phyloP scores from a whole-genome alignment of 495 filamentous ascomycete genomes.

The Lindgomyces ingoldianus region DNA sequence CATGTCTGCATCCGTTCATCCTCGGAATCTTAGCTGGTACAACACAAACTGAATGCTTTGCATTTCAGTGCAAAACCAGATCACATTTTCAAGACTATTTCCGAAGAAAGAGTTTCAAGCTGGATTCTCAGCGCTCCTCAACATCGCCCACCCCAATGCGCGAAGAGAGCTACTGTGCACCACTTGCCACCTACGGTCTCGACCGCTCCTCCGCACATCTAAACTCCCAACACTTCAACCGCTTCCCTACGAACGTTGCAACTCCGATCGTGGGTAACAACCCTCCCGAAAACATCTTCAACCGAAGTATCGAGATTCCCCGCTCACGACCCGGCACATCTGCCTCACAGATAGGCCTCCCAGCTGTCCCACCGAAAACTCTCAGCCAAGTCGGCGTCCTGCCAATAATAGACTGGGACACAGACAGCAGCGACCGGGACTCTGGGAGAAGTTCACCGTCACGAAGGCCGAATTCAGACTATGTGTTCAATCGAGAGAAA shows the following conservation, averaged over 20 bases:
- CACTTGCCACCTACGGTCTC: constrained; percentile 31
- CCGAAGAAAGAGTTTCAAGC: not conserved
- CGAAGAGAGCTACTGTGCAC: constrained; percentile 20
- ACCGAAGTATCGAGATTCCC: constrained; percentile 16
- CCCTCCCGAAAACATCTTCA: constrained; percentile 27
- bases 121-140: constrained; percentile 13
- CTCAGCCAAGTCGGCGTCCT: constrained; percentile 22
- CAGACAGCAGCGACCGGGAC: constrained; percentile 25
- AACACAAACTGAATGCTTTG: constrained; percentile 11
- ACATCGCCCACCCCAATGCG: constrained; percentile 17
- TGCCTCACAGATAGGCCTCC: not conserved
- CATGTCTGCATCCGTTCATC: constrained; percentile 31
- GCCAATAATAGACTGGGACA: constrained; percentile 30
- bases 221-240: constrained; percentile 23
- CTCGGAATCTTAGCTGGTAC: constrained; percentile 19
- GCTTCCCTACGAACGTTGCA: constrained; percentile 20
- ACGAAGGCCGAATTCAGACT: constrained; percentile 15
- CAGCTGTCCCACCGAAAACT: constrained; percentile 15
- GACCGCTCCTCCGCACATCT: constrained; percentile 31
- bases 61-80: not conserved
- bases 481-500: constrained; percentile 26
- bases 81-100: not conserved
- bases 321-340: not conserved
- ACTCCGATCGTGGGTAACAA: constrained; percentile 1
- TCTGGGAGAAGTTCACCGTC: not conserved